Percentiles rank a stretch among this genome's conserved stretches.
These are phyloP conservation scores for Dalechampia spathulata DNA, from an alignment of 441 rosid genomes.

Conservation along the genomic window DNA sequence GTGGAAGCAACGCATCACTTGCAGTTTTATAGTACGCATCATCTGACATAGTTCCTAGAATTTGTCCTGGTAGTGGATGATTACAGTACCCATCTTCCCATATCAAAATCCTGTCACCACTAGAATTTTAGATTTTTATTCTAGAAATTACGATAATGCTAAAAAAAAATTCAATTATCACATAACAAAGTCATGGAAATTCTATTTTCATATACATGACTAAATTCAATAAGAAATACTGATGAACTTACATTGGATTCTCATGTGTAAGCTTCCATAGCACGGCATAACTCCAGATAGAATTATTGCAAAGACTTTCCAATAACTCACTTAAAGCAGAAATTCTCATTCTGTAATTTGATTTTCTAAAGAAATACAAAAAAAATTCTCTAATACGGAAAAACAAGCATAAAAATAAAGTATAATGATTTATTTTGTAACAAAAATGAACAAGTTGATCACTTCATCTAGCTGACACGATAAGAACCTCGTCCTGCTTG, in stretches of 20 bases:
- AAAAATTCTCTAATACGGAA: background rate
- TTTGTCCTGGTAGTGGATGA: conserved; percentile 25
- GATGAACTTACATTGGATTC: conserved; percentile 37
- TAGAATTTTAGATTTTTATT: background rate
- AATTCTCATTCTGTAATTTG: conserved; percentile 26
- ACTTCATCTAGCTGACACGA: conserved; percentile 42
- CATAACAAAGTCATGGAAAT: background rate
- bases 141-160: background rate
- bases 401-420: too few relatives aligned
- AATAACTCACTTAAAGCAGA: conserved; percentile 40
- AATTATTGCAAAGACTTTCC: conserved; percentile 38
- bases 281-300: conserved; percentile 49
- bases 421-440: background rate
- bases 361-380: conserved; percentile 16
- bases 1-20: conserved; percentile 17
- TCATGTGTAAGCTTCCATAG: conserved; percentile 49
- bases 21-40: conserved; percentile 14
- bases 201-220: background rate
- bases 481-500: conserved; percentile 64
- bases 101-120: conserved; percentile 40
- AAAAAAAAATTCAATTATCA: background rate
- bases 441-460: background rate
- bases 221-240: background rate
- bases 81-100: conserved; percentile 51
- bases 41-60: conserved; percentile 5